Evolutionary conservation across 768 basidiomycete species (phyloP).

Genomic region (Termitomyces sp.): DNA sequence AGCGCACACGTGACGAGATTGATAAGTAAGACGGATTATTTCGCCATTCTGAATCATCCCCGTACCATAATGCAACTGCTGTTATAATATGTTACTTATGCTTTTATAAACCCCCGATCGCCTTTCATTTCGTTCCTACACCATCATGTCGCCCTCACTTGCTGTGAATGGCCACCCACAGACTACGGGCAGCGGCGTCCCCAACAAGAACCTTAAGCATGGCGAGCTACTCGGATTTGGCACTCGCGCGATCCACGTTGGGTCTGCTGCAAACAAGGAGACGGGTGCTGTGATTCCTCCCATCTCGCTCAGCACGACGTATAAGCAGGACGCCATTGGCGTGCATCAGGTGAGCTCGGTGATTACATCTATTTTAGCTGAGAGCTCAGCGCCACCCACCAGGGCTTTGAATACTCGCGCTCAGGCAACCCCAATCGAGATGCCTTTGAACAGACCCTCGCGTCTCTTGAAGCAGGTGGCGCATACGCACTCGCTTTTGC

Average conservation of each 20-base stretch:
- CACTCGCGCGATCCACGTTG: background rate
- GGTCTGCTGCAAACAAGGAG: background rate
- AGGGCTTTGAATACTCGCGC: slow-evolving; percentile 90
- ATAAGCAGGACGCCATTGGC: background rate
- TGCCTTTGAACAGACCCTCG: slow-evolving; percentile 74
- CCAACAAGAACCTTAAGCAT: background rate
- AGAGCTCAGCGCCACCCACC: background rate
- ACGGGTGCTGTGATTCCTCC: background rate
- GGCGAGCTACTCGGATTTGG: background rate
- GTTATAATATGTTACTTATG: too few relatives aligned
- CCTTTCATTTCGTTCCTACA: background rate
- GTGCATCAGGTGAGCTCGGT: background rate
- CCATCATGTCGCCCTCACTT: background rate
- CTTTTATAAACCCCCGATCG: background rate
- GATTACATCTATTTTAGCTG: background rate
- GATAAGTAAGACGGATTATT: too few relatives aligned
- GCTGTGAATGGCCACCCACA: background rate
- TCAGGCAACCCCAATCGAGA: slow-evolving; percentile 86
- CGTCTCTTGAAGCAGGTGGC: slow-evolving; percentile 76
- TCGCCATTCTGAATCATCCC: too few relatives aligned
- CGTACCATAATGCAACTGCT: too few relatives aligned
- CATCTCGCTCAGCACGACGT: background rate
- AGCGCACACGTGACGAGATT: too few relatives aligned
- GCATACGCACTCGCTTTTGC: slow-evolving; percentile 74
- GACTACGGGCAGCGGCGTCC: background rate